Evolutionary conservation across 441 rosid genomes (phyloP), one percentile per base, ranked within the genome.

Genomic region (Melastoma candidum): DNA sequence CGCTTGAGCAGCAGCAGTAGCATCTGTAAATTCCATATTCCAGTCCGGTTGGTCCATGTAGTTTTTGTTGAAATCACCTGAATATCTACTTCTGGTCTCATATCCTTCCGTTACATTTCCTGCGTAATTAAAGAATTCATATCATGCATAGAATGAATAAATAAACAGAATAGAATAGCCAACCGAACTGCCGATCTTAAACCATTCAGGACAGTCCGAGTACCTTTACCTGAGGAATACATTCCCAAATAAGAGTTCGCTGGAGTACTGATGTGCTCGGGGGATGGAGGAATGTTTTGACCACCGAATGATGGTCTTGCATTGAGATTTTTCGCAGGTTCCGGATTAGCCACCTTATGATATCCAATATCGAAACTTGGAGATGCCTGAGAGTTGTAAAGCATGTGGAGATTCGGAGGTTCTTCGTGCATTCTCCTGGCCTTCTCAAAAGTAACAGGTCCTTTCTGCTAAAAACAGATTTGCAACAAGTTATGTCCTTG

Each of bases 1-100:
- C 7, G 84, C 96, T 71, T 71, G 90, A 12, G 96, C 97, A 72
- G 97, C 99, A 68, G 79, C 71, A 41, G 97, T 80, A 27, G 97
- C 96, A 73, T 81, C 87, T 68, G 60, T 74, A 59, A 93, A 93
- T 71, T 82, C 92, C 87, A 88, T 82, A 53, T 74, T 75, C 95
- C 97, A 82, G 41, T 60, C 72, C 24, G 74, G 82, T 29, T 71
- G 59, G 22, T 76, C 72, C 12, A 61, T 53, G 12, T 75, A 69
- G 52, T 55, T 65, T 63, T 51, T 36, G 56, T 63, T 59, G 25
- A 53, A 72, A 55, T 74, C 67, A 41, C 61, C 70, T 48, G 72
- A 55, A 68, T 71, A 59, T 27, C 73, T 54, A 64, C 72, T 73
- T 69, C 74, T 64, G 64, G 47, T 53, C 62, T 71, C 81, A 63